A percentile compares a stretch with the other conserved stretches of the same genome.
Conservation (phyloP, 352 stramenopile species). For the Thraustochytrium aureum region DNA sequence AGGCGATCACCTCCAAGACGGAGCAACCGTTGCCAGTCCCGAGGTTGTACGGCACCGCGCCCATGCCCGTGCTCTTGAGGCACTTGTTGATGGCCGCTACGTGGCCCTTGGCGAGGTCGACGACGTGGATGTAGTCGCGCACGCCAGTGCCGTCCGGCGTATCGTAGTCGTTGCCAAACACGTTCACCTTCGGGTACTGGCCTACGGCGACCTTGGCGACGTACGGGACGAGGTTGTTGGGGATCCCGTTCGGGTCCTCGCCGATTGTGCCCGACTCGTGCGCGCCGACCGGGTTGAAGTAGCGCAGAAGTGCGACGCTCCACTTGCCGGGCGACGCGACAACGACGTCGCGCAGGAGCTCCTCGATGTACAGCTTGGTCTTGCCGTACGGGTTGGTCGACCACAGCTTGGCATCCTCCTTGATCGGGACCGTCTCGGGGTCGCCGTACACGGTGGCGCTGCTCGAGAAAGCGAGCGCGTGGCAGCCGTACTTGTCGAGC, state of each 20-base stretch:
- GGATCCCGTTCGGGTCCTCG: constrained; percentile 79
- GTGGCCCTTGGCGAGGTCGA: constrained; percentile 80
- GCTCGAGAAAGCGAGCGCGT: constrained; percentile 71
- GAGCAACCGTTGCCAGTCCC: constrained; percentile 73
- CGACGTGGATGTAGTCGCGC: constrained; percentile 88
- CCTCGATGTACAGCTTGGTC: constrained; percentile 88
- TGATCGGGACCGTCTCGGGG: constrained; percentile 54
- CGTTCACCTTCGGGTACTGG: constrained; percentile 70
- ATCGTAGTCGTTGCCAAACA: constrained; percentile 84
- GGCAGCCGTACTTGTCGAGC: constrained; percentile 65
- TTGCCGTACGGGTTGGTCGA: constrained; percentile 72
- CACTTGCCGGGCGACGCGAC: constrained; percentile 59
- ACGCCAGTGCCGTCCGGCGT: constrained; percentile 81
- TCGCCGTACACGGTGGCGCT: constrained; percentile 78
- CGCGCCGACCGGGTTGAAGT: constrained; percentile 86
- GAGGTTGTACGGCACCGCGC: constrained; percentile 72
- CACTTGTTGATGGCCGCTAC: constrained; percentile 71
- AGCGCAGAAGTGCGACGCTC: constrained; percentile 76
- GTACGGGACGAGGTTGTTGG: constrained; percentile 87
- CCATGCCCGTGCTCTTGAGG: constrained; percentile 56
- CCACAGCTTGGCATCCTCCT: constrained; percentile 8
- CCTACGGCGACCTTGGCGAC: constrained; percentile 78
- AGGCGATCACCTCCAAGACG: constrained; percentile 77
- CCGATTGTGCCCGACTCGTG: constrained; percentile 80
- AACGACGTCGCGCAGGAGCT: constrained; percentile 75